A percentile compares a stretch with the other conserved stretches of the same genome.
phyloP scores from a whole-genome alignment of 2,329 filamentous ascomycete genomes.

The Cordyceps sp. region DNA sequence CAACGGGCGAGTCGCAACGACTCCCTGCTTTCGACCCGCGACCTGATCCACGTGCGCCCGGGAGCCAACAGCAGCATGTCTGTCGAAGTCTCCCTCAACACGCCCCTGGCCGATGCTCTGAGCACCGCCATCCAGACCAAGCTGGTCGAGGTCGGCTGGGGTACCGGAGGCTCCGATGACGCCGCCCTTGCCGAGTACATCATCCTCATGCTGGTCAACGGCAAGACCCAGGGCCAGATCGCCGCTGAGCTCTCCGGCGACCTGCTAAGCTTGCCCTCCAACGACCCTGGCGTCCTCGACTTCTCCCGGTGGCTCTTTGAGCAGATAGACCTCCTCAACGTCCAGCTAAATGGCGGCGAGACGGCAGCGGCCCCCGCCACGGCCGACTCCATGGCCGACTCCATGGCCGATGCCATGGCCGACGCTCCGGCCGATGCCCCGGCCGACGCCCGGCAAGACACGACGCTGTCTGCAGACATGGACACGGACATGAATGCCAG shows the following conservation, averaged over 20 bases:
- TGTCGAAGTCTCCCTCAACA: constrained; percentile 58
- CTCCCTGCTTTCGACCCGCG: too few relatives aligned
- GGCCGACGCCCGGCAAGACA: constrained; percentile 18
- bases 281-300: constrained; percentile 65
- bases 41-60: too few relatives aligned
- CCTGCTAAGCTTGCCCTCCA: constrained; percentile 63
- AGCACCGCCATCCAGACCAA: constrained; percentile 76
- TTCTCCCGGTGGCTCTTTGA: constrained; percentile 93
- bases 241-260: constrained; percentile 77
- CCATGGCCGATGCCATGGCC: constrained; percentile 10
- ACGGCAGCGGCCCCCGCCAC: constrained; percentile 11
- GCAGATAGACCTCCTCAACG: constrained; percentile 54
- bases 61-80: constrained; percentile 43
- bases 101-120: constrained; percentile 72
- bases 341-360: constrained; percentile 38
- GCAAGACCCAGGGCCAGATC: constrained; percentile 82
- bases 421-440: constrained; percentile 13
- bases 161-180: constrained; percentile 58
- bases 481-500: constrained; percentile 61
- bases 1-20: too few relatives aligned
- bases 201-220: constrained; percentile 90
- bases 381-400: too few relatives aligned
- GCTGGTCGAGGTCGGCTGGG: constrained; percentile 86
- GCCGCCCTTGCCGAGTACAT: constrained; percentile 89
- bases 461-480: constrained; percentile 23